phyloP scores from a whole-genome alignment of 208 protist species.

The Trypanosoma rangeli region DNA sequence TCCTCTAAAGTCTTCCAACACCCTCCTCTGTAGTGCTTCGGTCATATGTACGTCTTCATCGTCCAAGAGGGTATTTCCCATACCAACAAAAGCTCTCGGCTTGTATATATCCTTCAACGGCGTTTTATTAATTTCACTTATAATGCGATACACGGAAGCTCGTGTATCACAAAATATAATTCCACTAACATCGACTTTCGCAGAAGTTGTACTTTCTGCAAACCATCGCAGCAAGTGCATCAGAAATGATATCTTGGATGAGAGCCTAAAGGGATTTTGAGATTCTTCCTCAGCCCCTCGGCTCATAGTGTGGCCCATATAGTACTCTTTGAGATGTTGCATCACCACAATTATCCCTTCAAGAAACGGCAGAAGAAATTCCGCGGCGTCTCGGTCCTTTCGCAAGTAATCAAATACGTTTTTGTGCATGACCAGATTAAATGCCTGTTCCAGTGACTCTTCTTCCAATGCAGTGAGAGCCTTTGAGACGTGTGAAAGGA shows the following conservation, averaged over 20 bases:
- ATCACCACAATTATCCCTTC: conserved; percentile 8
- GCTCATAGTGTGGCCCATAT: background rate
- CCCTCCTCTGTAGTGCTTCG: conserved; percentile 30
- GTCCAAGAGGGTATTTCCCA: conserved; percentile 20
- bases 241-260: conserved; percentile 25
- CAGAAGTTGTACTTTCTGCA: background rate
- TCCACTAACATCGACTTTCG: conserved; percentile 1
- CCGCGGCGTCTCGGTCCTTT: conserved; percentile 1
- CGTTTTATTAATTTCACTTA: conserved; percentile 13
- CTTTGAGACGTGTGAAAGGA: conserved; percentile 11
- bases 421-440: conserved; percentile 9
- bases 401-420: conserved; percentile 8
- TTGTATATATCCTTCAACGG: background rate
- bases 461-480: conserved; percentile 4
- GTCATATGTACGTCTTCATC: conserved; percentile 43
- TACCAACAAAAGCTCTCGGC: conserved; percentile 36
- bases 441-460: conserved; percentile 3
- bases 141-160: conserved; percentile 16
- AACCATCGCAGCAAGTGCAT: conserved; percentile 22
- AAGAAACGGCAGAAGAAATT: conserved; percentile 8
- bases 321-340: background rate
- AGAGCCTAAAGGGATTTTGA: background rate
- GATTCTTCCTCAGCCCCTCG: background rate
- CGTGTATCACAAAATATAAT: conserved; percentile 48
- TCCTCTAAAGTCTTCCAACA: conserved; percentile 38